Conservation (phyloP, 2,329 filamentous ascomycete species). For the Sphaerulina vaccinii region DNA sequence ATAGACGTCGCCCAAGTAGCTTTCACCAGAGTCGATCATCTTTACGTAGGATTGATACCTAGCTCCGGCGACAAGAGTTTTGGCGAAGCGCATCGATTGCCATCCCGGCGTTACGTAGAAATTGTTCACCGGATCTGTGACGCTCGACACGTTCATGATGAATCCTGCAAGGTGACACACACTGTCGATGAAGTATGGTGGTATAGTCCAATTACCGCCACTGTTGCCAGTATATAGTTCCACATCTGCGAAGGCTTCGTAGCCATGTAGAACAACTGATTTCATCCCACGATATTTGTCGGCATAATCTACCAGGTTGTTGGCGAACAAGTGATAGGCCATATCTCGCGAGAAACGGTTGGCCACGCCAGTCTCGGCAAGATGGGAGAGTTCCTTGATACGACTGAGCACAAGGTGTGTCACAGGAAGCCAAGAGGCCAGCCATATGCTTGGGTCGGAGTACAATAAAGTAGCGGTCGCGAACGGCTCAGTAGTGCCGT, state of each 20-base stretch:
- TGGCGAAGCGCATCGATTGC: conserved; percentile 32
- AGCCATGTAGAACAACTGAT: conserved; percentile 32
- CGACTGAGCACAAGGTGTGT: conserved; percentile 32
- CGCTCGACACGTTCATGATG: conserved; percentile 39
- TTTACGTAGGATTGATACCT: conserved; percentile 38
- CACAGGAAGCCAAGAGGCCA: conserved; percentile 28
- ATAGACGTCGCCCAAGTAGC: conserved; percentile 29
- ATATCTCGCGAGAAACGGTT: conserved; percentile 32
- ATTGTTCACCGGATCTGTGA: conserved; percentile 31
- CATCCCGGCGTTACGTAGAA: conserved; percentile 41
- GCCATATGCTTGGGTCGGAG: conserved; percentile 29
- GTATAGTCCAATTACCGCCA: conserved; percentile 19
- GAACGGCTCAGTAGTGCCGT: conserved; percentile 18
- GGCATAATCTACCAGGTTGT: conserved; percentile 19
- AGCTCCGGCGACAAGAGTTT: conserved; percentile 32
- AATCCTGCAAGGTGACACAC: conserved; percentile 28
- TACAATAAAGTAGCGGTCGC: conserved; percentile 29
- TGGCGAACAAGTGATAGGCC: conserved; percentile 34
- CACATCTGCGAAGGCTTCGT: conserved; percentile 35
- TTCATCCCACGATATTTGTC: conserved; percentile 19
- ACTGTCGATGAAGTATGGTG: conserved; percentile 39
- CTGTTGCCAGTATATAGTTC: conserved; percentile 12
- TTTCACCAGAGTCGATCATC: conserved; percentile 30
- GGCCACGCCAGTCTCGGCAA: conserved; percentile 31
- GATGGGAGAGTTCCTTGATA: conserved; percentile 30